Conservation (phyloP, 1,139 yeast genomes). For the Suhomyces atakaporum region DNA sequence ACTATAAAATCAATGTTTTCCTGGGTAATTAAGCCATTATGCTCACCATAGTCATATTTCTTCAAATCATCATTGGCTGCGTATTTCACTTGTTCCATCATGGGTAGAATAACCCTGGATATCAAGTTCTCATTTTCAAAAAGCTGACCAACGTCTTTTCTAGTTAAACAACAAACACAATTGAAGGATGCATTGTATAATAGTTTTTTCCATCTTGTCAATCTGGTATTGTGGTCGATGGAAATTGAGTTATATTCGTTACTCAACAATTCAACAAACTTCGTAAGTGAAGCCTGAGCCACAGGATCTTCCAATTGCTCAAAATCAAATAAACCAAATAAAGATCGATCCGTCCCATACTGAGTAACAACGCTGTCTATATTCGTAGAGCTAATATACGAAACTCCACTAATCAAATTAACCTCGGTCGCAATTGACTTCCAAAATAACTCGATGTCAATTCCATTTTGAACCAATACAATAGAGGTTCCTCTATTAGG, state of each 20-base stretch:
- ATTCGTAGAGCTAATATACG: slow-evolving; percentile 67
- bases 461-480: slow-evolving; percentile 71
- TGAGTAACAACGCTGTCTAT: slow-evolving; percentile 53
- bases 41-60: slow-evolving; percentile 16
- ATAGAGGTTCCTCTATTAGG: slow-evolving; percentile 42
- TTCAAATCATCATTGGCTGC: slow-evolving; percentile 29
- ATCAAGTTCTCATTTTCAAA: slow-evolving; percentile 19
- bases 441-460: slow-evolving; percentile 66
- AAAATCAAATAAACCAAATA: slow-evolving; percentile 54
- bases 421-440: slow-evolving; percentile 41
- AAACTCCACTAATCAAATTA: slow-evolving; percentile 59
- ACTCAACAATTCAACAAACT: slow-evolving; percentile 53
- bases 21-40: slow-evolving; percentile 19
- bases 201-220: slow-evolving; percentile 71
- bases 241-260: slow-evolving; percentile 44
- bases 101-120: slow-evolving; percentile 21
- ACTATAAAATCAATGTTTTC: slow-evolving; percentile 20
- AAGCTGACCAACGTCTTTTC: slow-evolving; percentile 45
- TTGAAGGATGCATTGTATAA: slow-evolving; percentile 70
- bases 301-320: slow-evolving; percentile 13
- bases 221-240: slow-evolving; percentile 51
- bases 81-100: slow-evolving; percentile 27
- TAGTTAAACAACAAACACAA: slow-evolving; percentile 58
- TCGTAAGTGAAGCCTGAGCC: slow-evolving; percentile 29
- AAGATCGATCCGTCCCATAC: slow-evolving; percentile 54